Base-by-base conservation (phyloP, 768 basidiomycete genomes). In the Termitomyces sp. region DNA sequence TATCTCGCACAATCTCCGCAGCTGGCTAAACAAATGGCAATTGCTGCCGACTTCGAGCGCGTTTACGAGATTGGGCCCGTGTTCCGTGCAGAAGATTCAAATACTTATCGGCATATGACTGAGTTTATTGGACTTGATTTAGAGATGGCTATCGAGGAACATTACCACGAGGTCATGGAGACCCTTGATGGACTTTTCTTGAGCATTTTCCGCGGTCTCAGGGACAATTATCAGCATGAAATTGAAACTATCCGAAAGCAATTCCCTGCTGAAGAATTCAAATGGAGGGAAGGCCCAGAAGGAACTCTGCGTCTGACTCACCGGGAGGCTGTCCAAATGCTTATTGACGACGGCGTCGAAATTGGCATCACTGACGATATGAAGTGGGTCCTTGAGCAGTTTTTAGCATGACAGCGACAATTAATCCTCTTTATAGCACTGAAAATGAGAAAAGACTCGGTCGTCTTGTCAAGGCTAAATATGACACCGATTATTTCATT, bases 81-180 rank as follows among this genome's bases (percentile, higher is more conserved):
- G 55, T 98, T 98, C 79, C 92, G 97, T 60, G 97, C 97, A 16
- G 97, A 98, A 73, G 86, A 98, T 71, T 89, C 96, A 48, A 93
- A 95, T 73, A 98, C 97, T 3, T 93, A 98, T 70, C 90, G 97
- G 52, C 97, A 99, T 77, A 80, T 99, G 76, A 98, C 97, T 20
- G 97, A 99, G 72, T 99, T 98, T 73, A 90, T 94, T 62, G 97
- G 97, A 30, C 88, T 99, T 64, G 97, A 99, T 90, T 81, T 99
- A 63, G 97, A 99, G 73, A 98, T 99, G 97, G 81, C 87, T 4
- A 94, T 99, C 63, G 94, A 98, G 71, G 95, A 98, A 70, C 94
- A 98, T 70, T 99, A 98, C 68, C 95, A 98, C 73, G 97, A 99
- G 73, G 94, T 94, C 36, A 80, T 98, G 78, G 94, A 97, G 65